Conservation (phyloP, 257 asterid species). For the Petunia secreta region DNA sequence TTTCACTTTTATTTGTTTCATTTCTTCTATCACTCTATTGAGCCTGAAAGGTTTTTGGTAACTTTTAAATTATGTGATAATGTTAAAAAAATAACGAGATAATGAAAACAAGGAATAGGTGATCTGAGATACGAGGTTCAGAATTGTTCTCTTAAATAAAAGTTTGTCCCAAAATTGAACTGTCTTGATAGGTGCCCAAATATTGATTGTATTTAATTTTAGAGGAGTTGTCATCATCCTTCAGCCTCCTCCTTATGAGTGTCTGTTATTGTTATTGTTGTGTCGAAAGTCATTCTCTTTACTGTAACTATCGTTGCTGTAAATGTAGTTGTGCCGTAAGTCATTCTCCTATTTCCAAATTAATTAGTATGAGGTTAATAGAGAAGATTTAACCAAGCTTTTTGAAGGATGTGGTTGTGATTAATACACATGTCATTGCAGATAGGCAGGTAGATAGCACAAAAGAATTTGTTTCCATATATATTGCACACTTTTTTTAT, state of each 20-base stretch:
- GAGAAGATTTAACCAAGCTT: neutral
- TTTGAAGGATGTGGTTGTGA: neutral
- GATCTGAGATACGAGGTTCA: constrained; percentile 26
- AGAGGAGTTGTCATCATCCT: constrained; percentile 19
- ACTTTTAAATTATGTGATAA: neutral
- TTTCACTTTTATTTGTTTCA: neutral
- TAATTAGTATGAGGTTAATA: neutral
- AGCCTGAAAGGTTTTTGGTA: neutral
- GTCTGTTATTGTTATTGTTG: neutral
- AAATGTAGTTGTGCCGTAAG: no score
- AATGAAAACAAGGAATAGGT: constrained; percentile 15
- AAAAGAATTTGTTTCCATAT: neutral
- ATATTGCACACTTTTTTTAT: neutral
- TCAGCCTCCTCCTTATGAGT: neutral
- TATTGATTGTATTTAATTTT: constrained; percentile 17
- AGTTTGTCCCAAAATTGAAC: neutral
- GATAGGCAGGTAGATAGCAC: neutral
- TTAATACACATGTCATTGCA: neutral
- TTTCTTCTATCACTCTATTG: neutral
- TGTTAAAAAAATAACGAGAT: neutral
- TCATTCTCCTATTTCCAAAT: neutral
- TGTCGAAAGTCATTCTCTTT: neutral
- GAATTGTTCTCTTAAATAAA: constrained; percentile 8
- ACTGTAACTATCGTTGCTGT: neutral
- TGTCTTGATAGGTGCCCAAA: neutral